Evolutionary conservation across 805 yeast genomes (phyloP), one percentile per base, ranked within the genome.

Genomic region (Myxozyma geophila): DNA sequence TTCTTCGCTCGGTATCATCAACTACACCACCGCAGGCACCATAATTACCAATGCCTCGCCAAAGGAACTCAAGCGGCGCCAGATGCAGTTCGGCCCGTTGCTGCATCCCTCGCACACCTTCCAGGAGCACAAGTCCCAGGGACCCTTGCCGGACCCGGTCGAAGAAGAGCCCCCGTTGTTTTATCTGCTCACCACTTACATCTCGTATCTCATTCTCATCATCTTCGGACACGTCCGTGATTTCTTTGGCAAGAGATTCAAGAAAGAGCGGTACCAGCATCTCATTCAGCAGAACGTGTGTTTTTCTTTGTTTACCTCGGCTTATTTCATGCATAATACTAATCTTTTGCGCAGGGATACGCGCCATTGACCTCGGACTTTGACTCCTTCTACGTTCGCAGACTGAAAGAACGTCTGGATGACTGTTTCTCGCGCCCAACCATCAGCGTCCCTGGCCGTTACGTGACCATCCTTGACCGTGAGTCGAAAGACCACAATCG

Each of bases 391-490:
- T 95, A 92, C 76, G 88, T 92, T 49, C 87, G 99, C 72, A 87
- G 98, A 72, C 83, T 95, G 81, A 92, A 95, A 75, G 84, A 83
- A 70, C 88, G 97, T 77, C 84, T 95, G 63, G 96, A 90, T 74
- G 98, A 93, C 77, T 91, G 97, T 76, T 95, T 95, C 76, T 90
- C 96, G 1, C 86, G 97, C 74, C 97, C 97, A 49, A 90, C 96
- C n/a, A 88, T 89, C 64, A 98, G 98, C 57, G 98, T 93, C 21
- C 98, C 99, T 0, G 99, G 99, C 35, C 85, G 99, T 75, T 87
- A 81, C 72, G 86, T 93, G 71, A 84, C 86, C 62, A 87, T 96
- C 71, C 87, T 88, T 71, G 92, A 91, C 71, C 85, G 99, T 71
- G 77, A 80, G 39, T 82, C 92, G n/a, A 81, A 82, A 52, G 87